Evolutionary conservation across 2,329 filamentous ascomycete genomes (phyloP), one percentile per base, ranked within the genome.

Genomic region (Ophiognomonia clavigignenti-juglandacearum): DNA sequence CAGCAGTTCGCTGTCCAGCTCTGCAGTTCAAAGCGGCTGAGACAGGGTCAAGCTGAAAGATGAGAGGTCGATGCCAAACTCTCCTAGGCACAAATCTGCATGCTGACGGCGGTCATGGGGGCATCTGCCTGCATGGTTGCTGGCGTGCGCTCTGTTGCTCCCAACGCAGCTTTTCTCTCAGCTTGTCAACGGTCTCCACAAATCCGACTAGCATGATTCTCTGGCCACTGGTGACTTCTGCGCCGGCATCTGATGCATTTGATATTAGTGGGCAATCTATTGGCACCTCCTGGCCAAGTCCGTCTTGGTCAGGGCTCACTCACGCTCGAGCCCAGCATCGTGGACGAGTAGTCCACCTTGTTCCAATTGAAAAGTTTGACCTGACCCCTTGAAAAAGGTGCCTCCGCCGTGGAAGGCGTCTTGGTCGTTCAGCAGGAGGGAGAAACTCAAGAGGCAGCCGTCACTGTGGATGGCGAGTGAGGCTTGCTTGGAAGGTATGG

Each of bases 201-300:
- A 51, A 51, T 19, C 49, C 49, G 24, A 51, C 49, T 7, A 51
- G 42, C 29, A 51, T 45, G n/a, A 51, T 51, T 24, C 45, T 45
- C 38, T 51, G 49, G 7, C 49, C 49, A 10, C 26, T 31, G 13
- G 24, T 37, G 11, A 48, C 43, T 32, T 42, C 16, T 22, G 49
- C 49, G 19, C 49, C 49, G 19, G 49, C 49, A 29, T 50, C 48
- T 50, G 20, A 13, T 2, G 13, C n/a, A 29, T 14, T 2, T 24
- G 11, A 27, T 19, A 18, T 41, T 23, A 43, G 43, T 8, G 19
- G 20, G 18, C 20, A 31, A 24, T 13, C 16, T 13, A 26, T 39
- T 3, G 10, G 8, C 10, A 5, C 5, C 2, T 10, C 18, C 18
- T 22, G 23, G 35, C 4, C 10, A 31, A n/a, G n/a, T n/a, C 11